Base-by-base conservation (phyloP, 2,329 filamentous ascomycete species). In the Emergomyces orientalis region DNA sequence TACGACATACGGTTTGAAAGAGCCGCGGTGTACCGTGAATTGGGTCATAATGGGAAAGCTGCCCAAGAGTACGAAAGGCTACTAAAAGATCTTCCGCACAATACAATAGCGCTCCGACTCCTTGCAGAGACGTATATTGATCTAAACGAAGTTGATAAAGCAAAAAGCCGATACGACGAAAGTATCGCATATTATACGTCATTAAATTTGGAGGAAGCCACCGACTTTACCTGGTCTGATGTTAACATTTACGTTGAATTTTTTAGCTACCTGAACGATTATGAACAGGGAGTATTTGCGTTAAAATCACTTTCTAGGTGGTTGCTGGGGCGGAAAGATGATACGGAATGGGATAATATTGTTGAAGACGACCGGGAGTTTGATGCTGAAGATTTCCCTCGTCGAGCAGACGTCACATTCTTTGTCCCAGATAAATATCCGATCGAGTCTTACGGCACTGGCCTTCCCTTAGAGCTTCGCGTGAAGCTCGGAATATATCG, bases 231-330 rank as follows among this genome's bases (percentile, higher is more conserved):
- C 58, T 99, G 93, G 93, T 86, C 88, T 61, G 89, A 97, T 72
- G 80, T 95, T 51, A 89, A 91, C 65, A 88, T 92, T 61, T 96
- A 94, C 67, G 83, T 91, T 47, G 91, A 97, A 70, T 81, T 97
- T 22, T 86, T 92, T 65, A 84, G 86, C 34, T 84, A 86, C 57
- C 75, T 85, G 11, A 81, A 82, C 45, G 81, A 84, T 61, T 88
- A 87, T 69, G 75, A 80, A 6, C 81, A 87, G 66, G 91, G 89
- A 2, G 82, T 96, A 2, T 75, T 75, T 34, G 84, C 88, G 65
- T 79, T 95, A 14, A 94, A 89, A 72, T 80, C 80, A 1, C 75
- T 96, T 19, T 84, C 88, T 27, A 82, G 95, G 63, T 96, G 91
- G 91, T 80, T 96, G 62, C 80, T 96, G 47, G 89, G 90, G 9